These are phyloP conservation scores for Gossypium longicalyx DNA, from an alignment of 345 rosid genomes.

Conservation along the genomic window DNA sequence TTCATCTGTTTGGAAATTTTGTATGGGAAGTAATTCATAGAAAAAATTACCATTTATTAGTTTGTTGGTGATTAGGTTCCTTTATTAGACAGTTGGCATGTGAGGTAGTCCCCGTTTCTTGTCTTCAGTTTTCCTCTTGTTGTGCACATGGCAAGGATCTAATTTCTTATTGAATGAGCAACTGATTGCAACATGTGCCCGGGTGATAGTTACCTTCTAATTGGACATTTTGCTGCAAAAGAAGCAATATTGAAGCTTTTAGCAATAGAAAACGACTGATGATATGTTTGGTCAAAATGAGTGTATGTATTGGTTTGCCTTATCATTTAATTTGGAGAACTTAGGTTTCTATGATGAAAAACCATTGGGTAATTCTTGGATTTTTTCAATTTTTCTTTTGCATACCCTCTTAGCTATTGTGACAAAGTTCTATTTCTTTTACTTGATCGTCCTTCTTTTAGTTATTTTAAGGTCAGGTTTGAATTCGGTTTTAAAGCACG, in stretches of 20 bases:
- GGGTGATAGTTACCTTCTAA: not conserved
- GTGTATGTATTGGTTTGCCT: not conserved
- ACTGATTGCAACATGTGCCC: not conserved
- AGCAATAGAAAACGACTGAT: not conserved
- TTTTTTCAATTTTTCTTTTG: not conserved
- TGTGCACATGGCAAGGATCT: constrained; percentile 7
- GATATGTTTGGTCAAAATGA: not conserved
- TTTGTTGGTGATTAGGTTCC: not conserved
- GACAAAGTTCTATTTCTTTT: not conserved
- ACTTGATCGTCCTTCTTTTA: not conserved
- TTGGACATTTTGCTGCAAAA: not conserved
- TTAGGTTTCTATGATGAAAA: constrained; percentile 5
- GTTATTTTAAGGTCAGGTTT: not conserved
- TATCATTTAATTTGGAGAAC: not conserved
- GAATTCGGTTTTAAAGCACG: not conserved
- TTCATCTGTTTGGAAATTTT: not conserved
- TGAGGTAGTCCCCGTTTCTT: constrained; percentile 6
- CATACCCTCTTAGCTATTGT: not conserved
- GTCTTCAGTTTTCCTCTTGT: not conserved
- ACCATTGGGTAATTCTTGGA: not conserved
- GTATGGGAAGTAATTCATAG: not conserved
- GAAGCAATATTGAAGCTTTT: not conserved
- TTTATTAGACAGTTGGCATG: constrained; percentile 9
- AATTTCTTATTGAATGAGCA: not conserved
- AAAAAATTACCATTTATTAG: constrained; percentile 3